Conservation (phyloP, 331 rosid species). For the Malus hybrid region DNA sequence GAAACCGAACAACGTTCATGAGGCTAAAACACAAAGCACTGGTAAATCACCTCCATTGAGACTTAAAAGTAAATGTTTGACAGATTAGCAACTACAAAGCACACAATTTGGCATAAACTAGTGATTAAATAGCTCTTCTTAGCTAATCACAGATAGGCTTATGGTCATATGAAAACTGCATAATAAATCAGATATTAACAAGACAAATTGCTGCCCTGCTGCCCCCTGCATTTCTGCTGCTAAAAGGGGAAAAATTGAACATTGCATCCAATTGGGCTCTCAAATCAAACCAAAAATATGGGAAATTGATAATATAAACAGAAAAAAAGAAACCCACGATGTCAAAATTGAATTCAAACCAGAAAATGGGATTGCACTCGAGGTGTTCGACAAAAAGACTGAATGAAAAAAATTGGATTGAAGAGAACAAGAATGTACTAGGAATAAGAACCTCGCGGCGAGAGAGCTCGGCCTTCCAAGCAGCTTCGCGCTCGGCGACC, state of each 20-base stretch:
- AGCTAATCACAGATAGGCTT: not conserved
- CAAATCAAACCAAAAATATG: not conserved
- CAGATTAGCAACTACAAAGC: not conserved
- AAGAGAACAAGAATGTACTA: not conserved
- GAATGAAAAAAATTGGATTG: not conserved
- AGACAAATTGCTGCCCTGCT: not conserved
- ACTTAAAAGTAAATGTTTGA: not conserved
- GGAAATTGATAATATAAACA: not conserved
- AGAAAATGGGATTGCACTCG: not conserved
- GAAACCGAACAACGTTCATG: not conserved
- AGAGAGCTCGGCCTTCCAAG: constrained; percentile 99
- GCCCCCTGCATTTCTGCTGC: not conserved
- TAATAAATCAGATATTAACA: not conserved
- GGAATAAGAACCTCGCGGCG: constrained; percentile 72
- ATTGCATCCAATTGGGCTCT: not conserved
- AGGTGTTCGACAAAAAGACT: not conserved
- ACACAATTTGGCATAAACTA: not conserved
- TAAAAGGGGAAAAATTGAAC: not conserved
- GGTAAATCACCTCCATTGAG: not conserved
- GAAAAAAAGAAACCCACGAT: not conserved
- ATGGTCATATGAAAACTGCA: not conserved
- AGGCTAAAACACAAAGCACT: too few species aligned
- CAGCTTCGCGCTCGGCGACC: constrained; percentile 97
- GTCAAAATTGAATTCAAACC: not conserved
- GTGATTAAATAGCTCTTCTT: not conserved